Evolutionary conservation across 495 filamentous ascomycete genomes (phyloP), one percentile per base, ranked within the genome.

Genomic region (Durotheca rogersii): DNA sequence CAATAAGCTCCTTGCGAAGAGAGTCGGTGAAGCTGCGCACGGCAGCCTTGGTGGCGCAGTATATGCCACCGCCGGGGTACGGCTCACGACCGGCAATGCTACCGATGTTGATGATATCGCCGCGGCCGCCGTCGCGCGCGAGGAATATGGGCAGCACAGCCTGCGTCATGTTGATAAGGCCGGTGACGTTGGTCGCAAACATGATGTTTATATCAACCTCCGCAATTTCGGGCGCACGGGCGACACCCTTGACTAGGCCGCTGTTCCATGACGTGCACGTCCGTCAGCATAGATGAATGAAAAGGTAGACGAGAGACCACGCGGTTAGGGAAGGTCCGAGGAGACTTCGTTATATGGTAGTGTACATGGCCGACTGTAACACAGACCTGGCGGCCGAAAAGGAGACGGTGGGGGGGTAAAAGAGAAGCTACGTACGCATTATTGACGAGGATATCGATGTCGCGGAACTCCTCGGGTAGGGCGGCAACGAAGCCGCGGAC

Each of bases 41-140:
- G 3, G 93, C 93, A 9, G 93, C 91, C 74, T 98, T 98, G 37
- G 88, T 92, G 2, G 93, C 90, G 69, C 93, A 98, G 79, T 98
- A 98, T 58, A 98, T 95, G 59, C 85, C 84, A 17, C 93, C 93
- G 34, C 94, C 90, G 3, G 83, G 73, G 70, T 98, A 98, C 7
- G 87, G 78, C 58, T 96, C 92, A 30, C 93, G 81, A 16, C 93
- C 93, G 17, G 93, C 93, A 65, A 98, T 93, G 60, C 86, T 91
- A 44, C 93, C 93, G 64, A 98, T 88, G 70, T 96, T 97, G 69
- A 98, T 94, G 64, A 98, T 91, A 62, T 98, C 93, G 51, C 93
- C 93, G 20, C 75, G 72, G 42, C 90, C 91, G 40, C 89, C 88
- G 31, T 91, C 81, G 10, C 89, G 83, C 63, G 83, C 79, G 74